Percentiles rank a stretch among this genome's conserved stretches.
Evolutionary conservation across 805 yeast genomes (phyloP).

Genomic region (Nakazawaea siamensis): DNA sequence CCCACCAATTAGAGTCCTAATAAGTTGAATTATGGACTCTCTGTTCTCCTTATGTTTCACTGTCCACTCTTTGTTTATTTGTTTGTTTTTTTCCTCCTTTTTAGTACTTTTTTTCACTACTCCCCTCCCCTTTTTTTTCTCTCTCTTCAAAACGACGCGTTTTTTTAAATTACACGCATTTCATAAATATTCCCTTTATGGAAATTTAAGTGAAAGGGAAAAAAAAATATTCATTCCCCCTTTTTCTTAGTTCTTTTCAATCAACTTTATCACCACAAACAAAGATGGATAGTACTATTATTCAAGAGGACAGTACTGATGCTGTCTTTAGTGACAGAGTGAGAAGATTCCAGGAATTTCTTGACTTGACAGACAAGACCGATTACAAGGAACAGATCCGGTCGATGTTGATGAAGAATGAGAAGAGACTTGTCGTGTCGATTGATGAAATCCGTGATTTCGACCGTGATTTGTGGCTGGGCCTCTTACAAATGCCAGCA

Average conservation of each 20-base stretch:
- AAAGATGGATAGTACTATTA: constrained; percentile 8
- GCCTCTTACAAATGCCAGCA: constrained; percentile 68
- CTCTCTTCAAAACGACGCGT: constrained; percentile 1
- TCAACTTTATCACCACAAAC: not conserved
- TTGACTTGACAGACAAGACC: constrained; percentile 45
- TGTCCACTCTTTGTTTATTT: no score
- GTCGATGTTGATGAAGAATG: constrained; percentile 60
- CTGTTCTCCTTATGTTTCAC: no score
- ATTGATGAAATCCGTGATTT: constrained; percentile 85
- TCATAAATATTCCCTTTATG: constrained; percentile 3
- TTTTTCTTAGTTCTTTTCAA: no score
- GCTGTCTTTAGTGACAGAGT: constrained; percentile 69
- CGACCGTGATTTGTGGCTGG: constrained; percentile 70
- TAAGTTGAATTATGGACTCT: no score
- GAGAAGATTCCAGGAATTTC: constrained; percentile 80
- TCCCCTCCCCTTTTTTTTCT: not conserved
- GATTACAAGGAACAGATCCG: constrained; percentile 65
- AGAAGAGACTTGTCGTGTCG: constrained; percentile 61
- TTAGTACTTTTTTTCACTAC: not conserved
- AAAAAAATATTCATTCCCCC: no score
- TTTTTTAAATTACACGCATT: not conserved
- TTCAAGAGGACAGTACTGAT: constrained; percentile 19
- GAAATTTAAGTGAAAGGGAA: not conserved
- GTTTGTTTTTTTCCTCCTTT: no score
- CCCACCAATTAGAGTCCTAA: not conserved